These are phyloP conservation scores for Calonectria naviculata DNA, from an alignment of 2,329 filamentous ascomycete species.

Conservation along the genomic window DNA sequence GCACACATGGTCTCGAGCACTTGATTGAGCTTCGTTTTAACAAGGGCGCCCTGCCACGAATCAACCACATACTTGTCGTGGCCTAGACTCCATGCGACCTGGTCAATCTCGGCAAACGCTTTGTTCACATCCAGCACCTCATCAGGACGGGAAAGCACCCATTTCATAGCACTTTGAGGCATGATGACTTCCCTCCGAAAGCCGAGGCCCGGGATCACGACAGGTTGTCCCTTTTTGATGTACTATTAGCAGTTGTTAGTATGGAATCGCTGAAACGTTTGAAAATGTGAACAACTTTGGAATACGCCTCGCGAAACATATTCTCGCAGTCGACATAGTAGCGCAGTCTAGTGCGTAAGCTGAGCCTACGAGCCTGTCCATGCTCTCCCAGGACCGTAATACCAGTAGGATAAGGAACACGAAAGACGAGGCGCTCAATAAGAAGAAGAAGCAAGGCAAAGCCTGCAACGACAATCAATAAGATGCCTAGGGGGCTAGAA, in stretches of 20 bases:
- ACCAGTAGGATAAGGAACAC: constrained; percentile 37
- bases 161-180: constrained; percentile 51
- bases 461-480: too few relatives aligned
- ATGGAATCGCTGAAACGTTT: background rate
- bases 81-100: constrained; percentile 51
- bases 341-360: constrained; percentile 39
- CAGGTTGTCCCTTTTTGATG: constrained; percentile 53
- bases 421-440: constrained; percentile 28
- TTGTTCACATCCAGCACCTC: constrained; percentile 45
- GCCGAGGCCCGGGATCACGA: constrained; percentile 53
- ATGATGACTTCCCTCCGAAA: constrained; percentile 54
- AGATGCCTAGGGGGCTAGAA: too few relatives aligned
- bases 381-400: constrained; percentile 42
- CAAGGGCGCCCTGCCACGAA: constrained; percentile 47
- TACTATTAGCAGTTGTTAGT: constrained; percentile 44
- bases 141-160: constrained; percentile 53
- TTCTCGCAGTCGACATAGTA: constrained; percentile 45
- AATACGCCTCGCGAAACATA: constrained; percentile 44
- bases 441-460: too few relatives aligned
- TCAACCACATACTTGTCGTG: constrained; percentile 47
- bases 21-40: constrained; percentile 49
- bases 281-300: constrained; percentile 30
- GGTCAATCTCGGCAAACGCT: constrained; percentile 53
- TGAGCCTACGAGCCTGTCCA: constrained; percentile 39
- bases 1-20: constrained; percentile 47